Evolutionary conservation across 129 eudicot genomes (phyloP).

Genomic region (Lactuca sativa): DNA sequence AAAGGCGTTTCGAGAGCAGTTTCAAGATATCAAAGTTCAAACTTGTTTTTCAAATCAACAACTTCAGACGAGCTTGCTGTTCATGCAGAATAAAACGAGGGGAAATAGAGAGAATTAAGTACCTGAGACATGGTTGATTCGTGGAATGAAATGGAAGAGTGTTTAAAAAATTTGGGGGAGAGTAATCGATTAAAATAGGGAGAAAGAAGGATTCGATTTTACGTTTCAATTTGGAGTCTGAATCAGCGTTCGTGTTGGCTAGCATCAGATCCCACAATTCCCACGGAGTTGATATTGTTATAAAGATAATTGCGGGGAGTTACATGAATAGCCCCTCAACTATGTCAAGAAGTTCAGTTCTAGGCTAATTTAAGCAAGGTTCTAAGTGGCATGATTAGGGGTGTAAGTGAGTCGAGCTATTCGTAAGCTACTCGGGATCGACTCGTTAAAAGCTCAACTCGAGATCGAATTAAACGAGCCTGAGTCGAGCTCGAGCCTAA

Average conservation of each 20-base stretch:
- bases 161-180: neutral
- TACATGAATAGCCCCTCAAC: neutral
- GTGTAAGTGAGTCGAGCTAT: too few relatives aligned
- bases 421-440: too few relatives aligned
- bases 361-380: too few relatives aligned
- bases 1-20: too few relatives aligned
- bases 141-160: neutral
- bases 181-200: slow-evolving; percentile 11
- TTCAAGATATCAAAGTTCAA: neutral
- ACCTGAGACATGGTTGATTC: slow-evolving; percentile 36
- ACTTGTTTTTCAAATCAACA: neutral
- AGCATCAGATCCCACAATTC: slow-evolving; percentile 33
- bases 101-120: slow-evolving; percentile 1
- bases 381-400: too few relatives aligned
- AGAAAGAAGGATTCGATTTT: slow-evolving; percentile 20
- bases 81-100: neutral
- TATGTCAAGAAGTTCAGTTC: neutral
- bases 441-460: too few relatives aligned
- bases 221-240: slow-evolving; percentile 33
- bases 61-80: neutral
- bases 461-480: too few relatives aligned
- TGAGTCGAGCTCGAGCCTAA: too few relatives aligned
- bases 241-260: slow-evolving; percentile 30
- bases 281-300: neutral
- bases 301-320: neutral